Conservation (phyloP, 441 rosid species). For the Erysimum cheiri region DNA sequence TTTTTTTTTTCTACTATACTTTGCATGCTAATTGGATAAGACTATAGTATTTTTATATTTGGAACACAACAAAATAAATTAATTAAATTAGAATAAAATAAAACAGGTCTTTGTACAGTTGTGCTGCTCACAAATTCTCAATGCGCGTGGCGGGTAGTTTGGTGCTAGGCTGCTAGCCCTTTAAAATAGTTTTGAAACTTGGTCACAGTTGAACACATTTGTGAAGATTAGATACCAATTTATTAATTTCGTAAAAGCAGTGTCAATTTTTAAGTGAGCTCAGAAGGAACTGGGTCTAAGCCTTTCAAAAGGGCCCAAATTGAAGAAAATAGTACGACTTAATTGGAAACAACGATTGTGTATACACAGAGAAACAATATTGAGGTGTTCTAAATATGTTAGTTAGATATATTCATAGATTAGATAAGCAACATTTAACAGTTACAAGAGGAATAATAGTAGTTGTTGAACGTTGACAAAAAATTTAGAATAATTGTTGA, state of each 20-base stretch:
- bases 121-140: constrained; percentile 17
- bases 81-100: background rate
- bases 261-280: background rate
- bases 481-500: background rate
- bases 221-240: background rate
- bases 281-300: background rate
- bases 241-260: background rate
- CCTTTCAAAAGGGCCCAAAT: background rate
- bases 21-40: constrained; percentile 5
- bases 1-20: background rate
- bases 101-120: background rate
- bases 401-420: background rate
- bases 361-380: background rate
- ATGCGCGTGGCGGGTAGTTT: constrained; percentile 19
- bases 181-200: background rate
- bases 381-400: background rate
- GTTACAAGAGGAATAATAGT: background rate
- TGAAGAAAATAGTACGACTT: background rate
- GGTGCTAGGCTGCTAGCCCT: background rate
- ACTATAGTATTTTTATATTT: background rate
- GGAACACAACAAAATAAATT: background rate
- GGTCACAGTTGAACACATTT: constrained; percentile 9
- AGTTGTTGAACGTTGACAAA: background rate
- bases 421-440: constrained; percentile 7
- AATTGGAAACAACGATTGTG: background rate